phyloP scores from a whole-genome alignment of 305 asterid genomes.

The Solanum hybrid region DNA sequence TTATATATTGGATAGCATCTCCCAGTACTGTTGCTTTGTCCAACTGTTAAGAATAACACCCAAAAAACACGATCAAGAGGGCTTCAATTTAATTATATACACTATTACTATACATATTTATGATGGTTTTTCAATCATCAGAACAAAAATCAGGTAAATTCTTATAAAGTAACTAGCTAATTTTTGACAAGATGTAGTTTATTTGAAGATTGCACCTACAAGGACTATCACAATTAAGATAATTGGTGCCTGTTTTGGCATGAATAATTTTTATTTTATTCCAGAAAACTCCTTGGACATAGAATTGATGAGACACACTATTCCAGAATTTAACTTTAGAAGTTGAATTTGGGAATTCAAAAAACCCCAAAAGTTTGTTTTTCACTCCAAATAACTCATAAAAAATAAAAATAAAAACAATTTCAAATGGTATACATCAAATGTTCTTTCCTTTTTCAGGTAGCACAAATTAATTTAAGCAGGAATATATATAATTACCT shows the following conservation, averaged over 20 bases:
- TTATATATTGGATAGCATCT: constrained; percentile 20
- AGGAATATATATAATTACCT: constrained; percentile 9
- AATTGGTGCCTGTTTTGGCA: background rate
- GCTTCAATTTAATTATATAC: background rate
- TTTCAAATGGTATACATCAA: too few species aligned
- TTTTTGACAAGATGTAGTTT: background rate
- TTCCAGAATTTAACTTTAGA: background rate
- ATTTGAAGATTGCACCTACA: background rate
- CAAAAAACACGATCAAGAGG: background rate
- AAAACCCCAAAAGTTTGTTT: background rate
- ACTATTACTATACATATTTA: too few species aligned
- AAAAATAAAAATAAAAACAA: background rate
- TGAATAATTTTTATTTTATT: background rate
- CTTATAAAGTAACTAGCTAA: background rate
- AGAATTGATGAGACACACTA: background rate
- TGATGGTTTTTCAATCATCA: background rate
- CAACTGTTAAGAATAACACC: constrained; percentile 2
- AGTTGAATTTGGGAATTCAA: background rate
- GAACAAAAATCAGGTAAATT: background rate
- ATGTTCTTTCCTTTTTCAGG: background rate
- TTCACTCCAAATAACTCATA: background rate
- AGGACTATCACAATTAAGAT: background rate
- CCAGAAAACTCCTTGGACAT: background rate
- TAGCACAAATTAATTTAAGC: background rate
- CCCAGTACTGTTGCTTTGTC: constrained; percentile 31